A percentile compares a stretch with the other conserved stretches of the same genome.
Conservation (phyloP, 1,139 yeast species). For the Candida pseudoviswanathii region DNA sequence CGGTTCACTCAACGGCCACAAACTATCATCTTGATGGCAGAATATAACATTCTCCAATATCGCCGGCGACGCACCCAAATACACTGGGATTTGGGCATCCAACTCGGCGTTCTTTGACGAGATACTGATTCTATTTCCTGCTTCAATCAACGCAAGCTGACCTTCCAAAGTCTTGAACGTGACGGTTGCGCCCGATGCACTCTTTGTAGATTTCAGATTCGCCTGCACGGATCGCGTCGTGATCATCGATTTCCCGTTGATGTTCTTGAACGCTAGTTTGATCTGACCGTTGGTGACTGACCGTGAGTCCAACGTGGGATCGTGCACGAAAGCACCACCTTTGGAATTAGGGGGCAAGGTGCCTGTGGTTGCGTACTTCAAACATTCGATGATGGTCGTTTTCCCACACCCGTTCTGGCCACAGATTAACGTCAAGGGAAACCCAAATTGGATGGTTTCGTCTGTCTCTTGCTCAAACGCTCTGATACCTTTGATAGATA, state of each 20-base stretch:
- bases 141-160: conserved; percentile 67
- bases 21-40: conserved; percentile 96
- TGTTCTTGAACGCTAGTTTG: conserved; percentile 78
- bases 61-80: conserved; percentile 86
- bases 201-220: conserved; percentile 43
- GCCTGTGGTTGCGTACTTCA: conserved; percentile 94
- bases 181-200: conserved; percentile 35
- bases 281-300: conserved; percentile 86
- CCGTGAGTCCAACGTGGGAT: conserved; percentile 80
- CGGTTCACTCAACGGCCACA: conserved; percentile 97
- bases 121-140: conserved; percentile 71
- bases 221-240: conserved; percentile 85
- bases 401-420: conserved; percentile 99
- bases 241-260: conserved; percentile 77
- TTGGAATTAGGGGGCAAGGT: conserved; percentile 93
- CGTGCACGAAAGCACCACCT: conserved; percentile 96
- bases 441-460: conserved; percentile 87
- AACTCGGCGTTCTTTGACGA: conserved; percentile 85
- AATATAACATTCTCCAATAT: conserved; percentile 90
- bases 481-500: conserved; percentile 87
- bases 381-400: conserved; percentile 93
- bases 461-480: conserved; percentile 83
- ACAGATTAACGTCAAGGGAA: conserved; percentile 89
- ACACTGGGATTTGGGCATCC: conserved; percentile 77
- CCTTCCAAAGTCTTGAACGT: conserved; percentile 93